Percentiles rank a stretch among this genome's conserved stretches.
phyloP scores from a whole-genome alignment of 495 filamentous ascomycete genomes.

The Hypoxylon subgilvum region DNA sequence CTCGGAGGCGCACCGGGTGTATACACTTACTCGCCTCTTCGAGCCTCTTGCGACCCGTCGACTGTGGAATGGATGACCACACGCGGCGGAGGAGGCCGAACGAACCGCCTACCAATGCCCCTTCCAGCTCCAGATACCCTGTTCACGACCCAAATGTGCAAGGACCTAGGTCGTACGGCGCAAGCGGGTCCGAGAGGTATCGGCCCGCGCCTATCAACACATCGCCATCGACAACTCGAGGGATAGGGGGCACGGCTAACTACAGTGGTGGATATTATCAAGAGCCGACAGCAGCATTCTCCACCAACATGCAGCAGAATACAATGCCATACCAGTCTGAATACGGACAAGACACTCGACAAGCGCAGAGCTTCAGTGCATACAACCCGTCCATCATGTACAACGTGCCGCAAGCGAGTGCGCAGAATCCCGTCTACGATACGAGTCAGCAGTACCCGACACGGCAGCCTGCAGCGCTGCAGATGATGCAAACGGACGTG shows the following conservation, averaged over 20 bases:
- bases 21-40: slow-evolving; percentile 48
- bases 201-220: slow-evolving; percentile 53
- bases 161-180: slow-evolving; percentile 50
- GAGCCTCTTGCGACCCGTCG: slow-evolving; percentile 51
- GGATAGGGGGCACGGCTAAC: slow-evolving; percentile 52
- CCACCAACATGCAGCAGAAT: slow-evolving; percentile 54
- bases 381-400: slow-evolving; percentile 74
- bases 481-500: slow-evolving; percentile 72
- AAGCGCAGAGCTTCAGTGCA: slow-evolving; percentile 52
- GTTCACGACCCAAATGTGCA: slow-evolving; percentile 50
- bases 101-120: slow-evolving; percentile 60
- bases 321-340: slow-evolving; percentile 61
- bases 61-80: slow-evolving; percentile 75
- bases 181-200: slow-evolving; percentile 55
- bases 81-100: slow-evolving; percentile 70
- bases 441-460: slow-evolving; percentile 77
- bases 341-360: slow-evolving; percentile 60
- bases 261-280: slow-evolving; percentile 64
- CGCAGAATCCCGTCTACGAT: slow-evolving; percentile 75
- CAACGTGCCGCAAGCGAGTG: slow-evolving; percentile 71
- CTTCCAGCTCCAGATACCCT: slow-evolving; percentile 53
- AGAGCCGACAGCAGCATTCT: slow-evolving; percentile 58
- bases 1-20: slow-evolving; percentile 62
- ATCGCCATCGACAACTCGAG: slow-evolving; percentile 48
- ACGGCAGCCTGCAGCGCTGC: slow-evolving; percentile 81